Base-by-base conservation (phyloP, 768 basidiomycete species). In the Calvatia gigantea region DNA sequence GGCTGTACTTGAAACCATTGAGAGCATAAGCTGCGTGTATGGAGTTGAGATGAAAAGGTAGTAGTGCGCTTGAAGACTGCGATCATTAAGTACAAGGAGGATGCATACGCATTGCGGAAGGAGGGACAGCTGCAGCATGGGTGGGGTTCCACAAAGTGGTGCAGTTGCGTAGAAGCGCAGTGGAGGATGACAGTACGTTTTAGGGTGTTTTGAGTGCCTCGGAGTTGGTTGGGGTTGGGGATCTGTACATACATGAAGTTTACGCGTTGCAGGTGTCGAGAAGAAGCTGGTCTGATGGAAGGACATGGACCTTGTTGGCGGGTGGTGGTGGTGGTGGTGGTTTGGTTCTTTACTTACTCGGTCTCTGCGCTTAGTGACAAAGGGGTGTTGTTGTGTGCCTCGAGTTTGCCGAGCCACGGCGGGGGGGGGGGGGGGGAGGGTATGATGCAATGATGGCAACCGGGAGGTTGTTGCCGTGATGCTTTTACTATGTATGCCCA, bases 71-170 rank as follows among this genome's bases (percentile, higher is more conserved):
- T 2, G 41, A 43, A 28, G 27, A 28, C 7, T 39, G 39, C 50
- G 50, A 39, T 19, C 9, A 51, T 51, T 51, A 41, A 41, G 50
- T 42, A n/a, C 31, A 51, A 41, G 41, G 17, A 23, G 21, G 41
- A 7, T 37, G 19, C 17, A 23, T 42, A 11, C 17, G 41, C 25
- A 17, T n/a, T 19, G 19, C 19, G 41, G 23, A 48, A 21, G 32
- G 46, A 17, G n/a, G 32, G 23, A 17, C 27, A 25, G 27, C n/a
- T 32, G 46, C 32, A 32, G 29, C 17, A 17, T 15, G 31, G 15
- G 31, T 31, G 6, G 15, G 28, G 32, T 48, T n/a, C n/a, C n/a
- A 21, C 31, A 33, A n/a, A 37, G 39, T 51, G 50, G 38, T 41
- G 25, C 42, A 33, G 43, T 27, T 11, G 46, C 23, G 9, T 32